Evolutionary conservation across 1,284 basidiomycete species (phyloP), one percentile per base, ranked within the genome.

Genomic region (Apiotrichum mycotoxinovorans): DNA sequence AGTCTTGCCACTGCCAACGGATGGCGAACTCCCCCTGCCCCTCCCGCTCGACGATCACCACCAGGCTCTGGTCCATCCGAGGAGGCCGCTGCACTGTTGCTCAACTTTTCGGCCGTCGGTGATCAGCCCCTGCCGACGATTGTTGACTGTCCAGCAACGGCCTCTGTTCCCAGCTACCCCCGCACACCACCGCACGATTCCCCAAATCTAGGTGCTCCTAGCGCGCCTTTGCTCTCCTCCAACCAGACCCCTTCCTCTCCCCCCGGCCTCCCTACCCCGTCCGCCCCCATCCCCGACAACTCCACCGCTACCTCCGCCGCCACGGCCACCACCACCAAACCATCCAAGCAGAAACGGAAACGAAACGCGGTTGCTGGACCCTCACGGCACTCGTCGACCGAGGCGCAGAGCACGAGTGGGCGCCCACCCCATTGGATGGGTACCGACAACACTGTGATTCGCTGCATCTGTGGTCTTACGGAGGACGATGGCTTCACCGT

Each of bases 401-500:
- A 62, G 15, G 38, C 25, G 20, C 37, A 5, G n/a, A 17, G n/a
- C 26, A 17, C 25, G 3, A 20, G 4, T 18, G 38, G 63, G 2
- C 58, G 59, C 9, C 65, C 70, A 8, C 56, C 68, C 3, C 73
- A 76, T 61, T 76, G 65, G 58, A 68, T 78, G 60, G 73, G 76
- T 23, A 70, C 72, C 45, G 72, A 78, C 57, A 77, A 78, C 53
- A 67, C 70, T 15, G 52, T 70, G 14, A 78, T 78, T 51, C 69
- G 77, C 27, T 79, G 77, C 57, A 78, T 79, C 54, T 79, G 77
- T 54, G 70, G 69, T 4, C 68, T 76, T 40, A 67, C 65, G 11
- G 83, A 86, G 66, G 93, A 94, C 77, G 91, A 94, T 72, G 92
- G 92, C 18, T 93, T 91, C 78, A 89, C 87, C 18, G 91, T 96